Base-by-base conservation (phyloP, 192 early-diverging fungal species). In the Linnemannia hyalina region DNA sequence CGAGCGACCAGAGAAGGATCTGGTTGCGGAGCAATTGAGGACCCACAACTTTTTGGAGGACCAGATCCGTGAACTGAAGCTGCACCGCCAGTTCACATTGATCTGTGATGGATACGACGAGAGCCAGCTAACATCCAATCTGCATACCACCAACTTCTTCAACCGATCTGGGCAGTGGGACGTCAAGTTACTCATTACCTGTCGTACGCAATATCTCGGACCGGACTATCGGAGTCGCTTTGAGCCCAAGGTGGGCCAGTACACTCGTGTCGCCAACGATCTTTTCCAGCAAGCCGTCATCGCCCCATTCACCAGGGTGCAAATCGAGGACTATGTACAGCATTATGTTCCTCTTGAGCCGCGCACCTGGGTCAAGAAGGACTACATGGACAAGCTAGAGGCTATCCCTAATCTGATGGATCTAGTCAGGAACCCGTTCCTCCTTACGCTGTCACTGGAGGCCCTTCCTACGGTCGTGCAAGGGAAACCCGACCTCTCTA, bases 51-150 rank as follows among this genome's bases (percentile, higher is more conserved):
- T 70, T 6, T 9, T 9, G 6, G 70, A 32, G 6, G 1, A 1
- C 0, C 35, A 70, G 38, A 70, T 70, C 4, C 70, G 18, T 1
- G 70, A 42, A 15, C 20, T 70, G 32, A 20, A 70, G 38, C 0
- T 16, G 4, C 47, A 70, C 36, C 38, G 70, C 11, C 70, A 38
- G 18, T 32, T 70, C 4, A 20, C 42, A 0, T 40, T 70, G 32
- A 70, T 70, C 40, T 70, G 70, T 6, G 70, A 70, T 42, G 70
- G 70, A 2, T 70, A 70, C 22, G 70, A 70, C 18, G 70, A 70
- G 40, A 20, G 38, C 70, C 70, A 38, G 22, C 70, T 38, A 0
- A 38, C 35, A 3, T 23, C 36, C 70, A 29, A 70, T 6, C 70
- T 70, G 1, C 70, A 70, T 36, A 23, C 29, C 2, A 49, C 47